Base-by-base conservation (phyloP, 2,329 filamentous ascomycete species). In the Pyricularia sp. region DNA sequence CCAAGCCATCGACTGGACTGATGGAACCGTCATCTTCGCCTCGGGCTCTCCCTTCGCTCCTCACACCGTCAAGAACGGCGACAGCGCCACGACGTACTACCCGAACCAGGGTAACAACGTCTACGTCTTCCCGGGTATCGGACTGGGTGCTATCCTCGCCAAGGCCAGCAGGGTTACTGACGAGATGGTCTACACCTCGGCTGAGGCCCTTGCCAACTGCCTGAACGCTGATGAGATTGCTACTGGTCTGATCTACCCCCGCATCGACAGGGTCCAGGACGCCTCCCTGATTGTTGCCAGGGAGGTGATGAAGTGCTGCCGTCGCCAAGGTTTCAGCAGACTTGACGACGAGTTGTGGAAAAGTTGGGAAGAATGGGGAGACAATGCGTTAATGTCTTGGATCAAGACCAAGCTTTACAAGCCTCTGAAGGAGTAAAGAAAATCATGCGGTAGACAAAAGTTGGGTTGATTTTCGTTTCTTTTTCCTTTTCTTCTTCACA, bases 41-140 rank as follows among this genome's bases (percentile, higher is more conserved):
- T 97, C 93, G 6, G 95, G 95, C 72, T 97, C 93, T 66, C 95
- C 95, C 17, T 98, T 98, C 86, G 86, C 88, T 28, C 85, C 90
- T 2, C 85, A 92, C 76, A 88, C 85, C 68, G 85, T 87, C 76
- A 90, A 90, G 81, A 77, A 81, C 30, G 81, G 83, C 36, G 86
- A 88, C 61, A 83, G 85, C 70, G 81, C 82, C 67, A 83, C 88
- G 73, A 91, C 88, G 42, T 90, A 93, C 81, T 85, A 91, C 79
- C 90, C 91, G 69, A 92, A 92, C 80, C 90, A 93, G 83, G 94
- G 94, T 72, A 94, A 94, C 85, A 90, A 90, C 75, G 87, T 90
- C 83, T 97, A 97, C 78, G 92, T 99, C 71, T 99, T 99, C 89
- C 95, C 95, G 0, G 95, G 94, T 76, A 91, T 98, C 70, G 95